These are phyloP conservation scores for Dactylellina cionopaga DNA, from an alignment of 2,329 filamentous ascomycete species.

Conservation along the genomic window DNA sequence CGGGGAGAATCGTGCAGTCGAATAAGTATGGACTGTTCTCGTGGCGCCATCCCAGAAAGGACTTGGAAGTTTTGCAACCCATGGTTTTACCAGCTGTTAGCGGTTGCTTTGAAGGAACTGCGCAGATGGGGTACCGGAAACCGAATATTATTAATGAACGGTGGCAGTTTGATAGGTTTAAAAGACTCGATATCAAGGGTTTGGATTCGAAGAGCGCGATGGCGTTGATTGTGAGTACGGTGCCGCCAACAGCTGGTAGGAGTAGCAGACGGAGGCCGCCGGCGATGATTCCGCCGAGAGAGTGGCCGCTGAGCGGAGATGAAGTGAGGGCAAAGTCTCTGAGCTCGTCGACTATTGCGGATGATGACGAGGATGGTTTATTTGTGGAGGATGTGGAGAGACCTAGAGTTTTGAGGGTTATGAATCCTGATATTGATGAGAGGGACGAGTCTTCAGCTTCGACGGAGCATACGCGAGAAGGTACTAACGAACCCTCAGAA, in stretches of 20 bases:
- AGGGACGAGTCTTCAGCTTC: too few species aligned
- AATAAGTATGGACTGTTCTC: slow-evolving; percentile 14
- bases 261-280: neutral
- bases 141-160: slow-evolving; percentile 6
- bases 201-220: neutral
- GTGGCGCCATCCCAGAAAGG: slow-evolving; percentile 6
- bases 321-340: neutral
- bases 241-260: neutral
- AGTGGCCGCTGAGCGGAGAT: neutral
- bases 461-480: too few species aligned
- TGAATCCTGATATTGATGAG: neutral
- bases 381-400: slow-evolving; percentile 12
- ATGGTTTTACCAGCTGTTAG: slow-evolving; percentile 2
- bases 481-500: too few species aligned
- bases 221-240: neutral
- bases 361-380: slow-evolving; percentile 25
- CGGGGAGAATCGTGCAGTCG: slow-evolving; percentile 1
- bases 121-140: slow-evolving; percentile 7
- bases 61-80: neutral
- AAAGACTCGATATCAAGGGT: neutral
- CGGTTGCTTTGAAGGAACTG: neutral
- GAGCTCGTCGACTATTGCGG: neutral
- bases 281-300: neutral
- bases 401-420: neutral
- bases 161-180: slow-evolving; percentile 26